phyloP scores from a whole-genome alignment of 2,329 filamentous ascomycete species.

The Ambrosiella xylebori region DNA sequence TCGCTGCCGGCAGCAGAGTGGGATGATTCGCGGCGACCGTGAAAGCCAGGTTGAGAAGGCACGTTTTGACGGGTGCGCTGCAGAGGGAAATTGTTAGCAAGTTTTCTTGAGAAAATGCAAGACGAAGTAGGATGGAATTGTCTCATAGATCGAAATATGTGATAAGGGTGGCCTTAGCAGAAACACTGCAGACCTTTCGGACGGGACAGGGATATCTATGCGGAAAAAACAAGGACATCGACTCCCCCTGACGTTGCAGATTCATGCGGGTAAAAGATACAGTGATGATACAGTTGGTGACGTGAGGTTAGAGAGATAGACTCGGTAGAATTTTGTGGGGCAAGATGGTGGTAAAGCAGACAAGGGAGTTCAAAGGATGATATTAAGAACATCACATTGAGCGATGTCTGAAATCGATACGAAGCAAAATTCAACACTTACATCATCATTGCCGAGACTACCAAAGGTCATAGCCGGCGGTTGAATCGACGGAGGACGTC shows the following conservation, averaged over 20 bases:
- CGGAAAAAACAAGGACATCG: neutral
- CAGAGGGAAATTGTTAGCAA: constrained; percentile 15
- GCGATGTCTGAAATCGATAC: constrained; percentile 6
- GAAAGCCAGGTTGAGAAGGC: constrained; percentile 47
- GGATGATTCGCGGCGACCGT: constrained; percentile 72
- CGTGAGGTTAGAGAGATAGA: too few relatives aligned
- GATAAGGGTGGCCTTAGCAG: neutral
- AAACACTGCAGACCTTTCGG: neutral
- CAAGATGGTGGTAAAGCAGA: neutral
- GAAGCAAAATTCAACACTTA: constrained; percentile 34
- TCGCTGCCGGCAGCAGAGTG: constrained; percentile 41
- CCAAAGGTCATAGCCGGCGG: constrained; percentile 66
- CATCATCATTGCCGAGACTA: constrained; percentile 62
- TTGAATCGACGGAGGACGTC: constrained; percentile 65
- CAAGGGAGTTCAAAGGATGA: constrained; percentile 14
- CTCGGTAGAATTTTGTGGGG: neutral
- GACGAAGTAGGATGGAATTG: neutral
- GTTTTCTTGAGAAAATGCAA: neutral
- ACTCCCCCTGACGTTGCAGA: neutral
- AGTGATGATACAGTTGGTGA: neutral
- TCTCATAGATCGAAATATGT: too few relatives aligned
- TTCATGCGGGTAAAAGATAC: neutral
- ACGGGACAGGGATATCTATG: neutral
- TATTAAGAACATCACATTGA: constrained; percentile 4
- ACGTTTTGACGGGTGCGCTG: constrained; percentile 46